Base-by-base conservation (phyloP, 805 yeast genomes). In the Kuraishia borneana region DNA sequence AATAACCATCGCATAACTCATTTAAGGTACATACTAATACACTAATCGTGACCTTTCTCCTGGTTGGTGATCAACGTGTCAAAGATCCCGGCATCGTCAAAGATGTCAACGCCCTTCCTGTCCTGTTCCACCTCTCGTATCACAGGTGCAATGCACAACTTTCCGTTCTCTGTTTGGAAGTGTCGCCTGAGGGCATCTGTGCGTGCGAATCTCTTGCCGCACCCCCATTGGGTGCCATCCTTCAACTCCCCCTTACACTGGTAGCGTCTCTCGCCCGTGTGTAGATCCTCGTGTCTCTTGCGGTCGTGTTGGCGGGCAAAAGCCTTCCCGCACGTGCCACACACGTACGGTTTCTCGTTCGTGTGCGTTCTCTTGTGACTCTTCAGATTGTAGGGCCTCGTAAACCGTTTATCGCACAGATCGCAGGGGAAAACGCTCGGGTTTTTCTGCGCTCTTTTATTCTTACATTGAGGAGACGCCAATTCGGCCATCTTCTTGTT, bases 321-420 rank as follows among this genome's bases (percentile, higher is more conserved):
- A 1, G 88, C 83, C 51, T 82, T 82, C 4, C 84, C 85, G 57
- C 94, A 83, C 3, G 71, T 65, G 10, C 68, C 61, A 54, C 94
- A 83, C 6, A 73, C 63, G 47, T 73, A 83, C 5, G 92, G 94
- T 35, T 87, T 59, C 48, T 83, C 94, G 49, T 81, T 81, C 1
- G 94, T 82, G 52, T 83, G 98, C 0, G 97, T 89, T 38, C 96
- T 64, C 49, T 83, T 61, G 57, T 89, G 98, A 0, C 95, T 83
- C 45, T 89, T 84, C 43, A 89, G 63, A 51, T 92, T 92, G 54
- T 92, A 92, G 0, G 96, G 95, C 36, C 97, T 61, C 2, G 97
- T 89, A 53, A 89, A 89, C 32, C 78, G 62, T 56, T 85, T 87
- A 27, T 76, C 87, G 56, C 98, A 89, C 29, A 83, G 57, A 38